Conservation (phyloP, 1,284 basidiomycete species). For the Apiotrichum mycotoxinovorans region DNA sequence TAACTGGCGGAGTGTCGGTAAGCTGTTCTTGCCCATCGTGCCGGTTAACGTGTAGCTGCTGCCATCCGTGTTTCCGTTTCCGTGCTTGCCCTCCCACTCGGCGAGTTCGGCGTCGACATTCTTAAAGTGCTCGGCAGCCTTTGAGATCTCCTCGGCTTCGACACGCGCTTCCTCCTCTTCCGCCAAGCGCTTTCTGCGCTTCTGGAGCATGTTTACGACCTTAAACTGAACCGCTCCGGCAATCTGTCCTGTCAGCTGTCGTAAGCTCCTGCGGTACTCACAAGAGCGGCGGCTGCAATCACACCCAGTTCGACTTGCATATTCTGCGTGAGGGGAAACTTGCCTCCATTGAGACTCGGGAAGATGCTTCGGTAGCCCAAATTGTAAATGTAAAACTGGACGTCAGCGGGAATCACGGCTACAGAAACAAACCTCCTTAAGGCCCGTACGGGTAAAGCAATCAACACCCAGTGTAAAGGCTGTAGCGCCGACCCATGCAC, state of each 20-base stretch:
- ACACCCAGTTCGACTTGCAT: slow-evolving; percentile 93
- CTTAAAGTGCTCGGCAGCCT: slow-evolving; percentile 68
- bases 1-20: background rate
- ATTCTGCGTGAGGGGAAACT: slow-evolving; percentile 79
- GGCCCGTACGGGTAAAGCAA: slow-evolving; percentile 81
- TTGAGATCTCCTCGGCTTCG: slow-evolving; percentile 70
- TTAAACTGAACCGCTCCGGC: slow-evolving; percentile 86
- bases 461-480: slow-evolving; percentile 88
- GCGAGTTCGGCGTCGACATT: slow-evolving; percentile 67
- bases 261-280: slow-evolving; percentile 22
- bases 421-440: slow-evolving; percentile 66
- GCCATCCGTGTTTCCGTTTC: slow-evolving; percentile 51
- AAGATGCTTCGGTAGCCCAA: slow-evolving; percentile 70
- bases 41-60: background rate
- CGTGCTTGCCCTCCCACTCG: slow-evolving; percentile 83
- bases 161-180: slow-evolving; percentile 67
- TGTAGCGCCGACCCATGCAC: slow-evolving; percentile 74
- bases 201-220: slow-evolving; percentile 71
- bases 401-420: slow-evolving; percentile 10
- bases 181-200: slow-evolving; percentile 68
- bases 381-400: slow-evolving; percentile 89
- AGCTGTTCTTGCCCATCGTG: slow-evolving; percentile 11
- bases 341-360: slow-evolving; percentile 66
- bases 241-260: slow-evolving; percentile 52
- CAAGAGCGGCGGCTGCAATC: slow-evolving; percentile 62